Evolutionary conservation across 768 basidiomycete species (phyloP).

Genomic region (Phanerodontia chrysosporium): DNA sequence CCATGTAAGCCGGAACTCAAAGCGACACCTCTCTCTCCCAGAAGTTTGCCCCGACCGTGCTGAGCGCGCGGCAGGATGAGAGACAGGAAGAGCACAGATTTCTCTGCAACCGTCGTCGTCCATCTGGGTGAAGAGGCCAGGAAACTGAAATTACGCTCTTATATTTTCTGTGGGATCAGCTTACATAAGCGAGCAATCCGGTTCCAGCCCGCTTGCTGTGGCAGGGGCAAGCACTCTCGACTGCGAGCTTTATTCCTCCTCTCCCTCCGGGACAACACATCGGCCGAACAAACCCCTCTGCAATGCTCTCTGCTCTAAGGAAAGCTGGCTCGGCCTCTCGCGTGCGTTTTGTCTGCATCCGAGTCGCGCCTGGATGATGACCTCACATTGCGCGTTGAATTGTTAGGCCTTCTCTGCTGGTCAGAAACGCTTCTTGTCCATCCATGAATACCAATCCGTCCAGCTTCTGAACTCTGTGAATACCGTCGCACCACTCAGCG

Average conservation of each 20-base stretch:
- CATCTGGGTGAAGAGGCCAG: constrained; percentile 42
- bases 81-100: constrained; percentile 57
- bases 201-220: neutral
- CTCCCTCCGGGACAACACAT: neutral
- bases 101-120: constrained; percentile 74
- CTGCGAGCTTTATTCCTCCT: neutral
- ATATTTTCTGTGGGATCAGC: neutral
- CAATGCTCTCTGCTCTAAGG: constrained; percentile 68
- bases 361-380: neutral
- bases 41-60: constrained; percentile 42
- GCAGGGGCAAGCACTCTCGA: constrained; percentile 1
- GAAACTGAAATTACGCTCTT: neutral
- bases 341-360: constrained; percentile 34
- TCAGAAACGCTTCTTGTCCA: constrained; percentile 90
- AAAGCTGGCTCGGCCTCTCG: constrained; percentile 63
- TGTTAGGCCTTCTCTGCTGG: constrained; percentile 69
- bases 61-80: constrained; percentile 45
- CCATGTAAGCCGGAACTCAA: constrained; percentile 73
- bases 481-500: neutral
- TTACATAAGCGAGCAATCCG: neutral
- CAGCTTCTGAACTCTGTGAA: constrained; percentile 88
- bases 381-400: neutral
- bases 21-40: constrained; percentile 60
- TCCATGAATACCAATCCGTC: constrained; percentile 98
- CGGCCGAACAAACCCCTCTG: constrained; percentile 19